Percentiles rank a stretch among this genome's conserved stretches.
Conservation (phyloP, 257 asterid species). For the Datura wrightii region DNA sequence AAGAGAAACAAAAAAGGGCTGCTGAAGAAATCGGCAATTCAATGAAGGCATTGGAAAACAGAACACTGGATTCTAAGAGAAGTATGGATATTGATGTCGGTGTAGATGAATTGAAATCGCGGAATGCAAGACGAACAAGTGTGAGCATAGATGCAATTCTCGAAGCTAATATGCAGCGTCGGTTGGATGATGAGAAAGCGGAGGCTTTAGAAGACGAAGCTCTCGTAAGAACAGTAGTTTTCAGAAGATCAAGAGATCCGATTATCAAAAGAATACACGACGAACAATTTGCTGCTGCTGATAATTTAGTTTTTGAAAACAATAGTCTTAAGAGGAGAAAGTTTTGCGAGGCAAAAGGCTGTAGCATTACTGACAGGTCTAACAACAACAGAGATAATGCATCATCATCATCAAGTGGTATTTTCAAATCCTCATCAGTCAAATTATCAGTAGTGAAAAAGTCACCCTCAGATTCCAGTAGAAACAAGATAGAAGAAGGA, state of each 20-base stretch:
- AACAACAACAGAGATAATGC: conserved; percentile 20
- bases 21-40: conserved; percentile 96
- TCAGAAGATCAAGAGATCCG: conserved; percentile 53
- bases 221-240: conserved; percentile 54
- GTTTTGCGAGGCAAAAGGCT: conserved; percentile 49
- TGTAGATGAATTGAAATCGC: conserved; percentile 85
- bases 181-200: conserved; percentile 58
- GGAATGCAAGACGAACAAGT: conserved; percentile 83
- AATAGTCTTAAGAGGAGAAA: conserved; percentile 52
- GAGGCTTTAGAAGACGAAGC: conserved; percentile 77
- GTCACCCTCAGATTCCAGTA: too few species aligned
- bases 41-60: conserved; percentile 88
- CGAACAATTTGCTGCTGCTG: conserved; percentile 49
- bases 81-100: conserved; percentile 87
- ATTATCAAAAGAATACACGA: conserved; percentile 60
- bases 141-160: conserved; percentile 87
- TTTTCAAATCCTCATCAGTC: conserved; percentile 42
- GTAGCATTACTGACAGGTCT: conserved; percentile 43
- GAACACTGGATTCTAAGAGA: conserved; percentile 75
- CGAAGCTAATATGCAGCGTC: conserved; percentile 62
- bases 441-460: conserved; percentile 42
- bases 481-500: conserved; percentile 45
- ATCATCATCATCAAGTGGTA: conserved; percentile 3
- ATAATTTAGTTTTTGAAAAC: conserved; percentile 42
- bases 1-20: conserved; percentile 56